phyloP scores from a whole-genome alignment of 352 stramenopile species.

The Aphanomyces cochlioides region DNA sequence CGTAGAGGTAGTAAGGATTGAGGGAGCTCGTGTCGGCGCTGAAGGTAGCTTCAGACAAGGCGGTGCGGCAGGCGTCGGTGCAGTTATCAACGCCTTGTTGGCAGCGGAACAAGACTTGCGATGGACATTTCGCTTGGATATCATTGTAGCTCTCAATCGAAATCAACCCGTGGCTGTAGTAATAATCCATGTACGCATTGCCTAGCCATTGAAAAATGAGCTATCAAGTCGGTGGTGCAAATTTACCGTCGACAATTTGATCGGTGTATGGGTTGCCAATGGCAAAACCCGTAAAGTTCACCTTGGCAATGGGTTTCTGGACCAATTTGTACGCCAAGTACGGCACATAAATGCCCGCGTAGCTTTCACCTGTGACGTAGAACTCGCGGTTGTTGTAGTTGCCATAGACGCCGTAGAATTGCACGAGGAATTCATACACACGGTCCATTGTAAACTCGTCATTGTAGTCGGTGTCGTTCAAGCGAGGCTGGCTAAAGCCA shows the following conservation, averaged over 20 bases:
- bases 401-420: conserved; percentile 58
- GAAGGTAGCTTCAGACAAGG: conserved; percentile 40
- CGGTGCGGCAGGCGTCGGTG: conserved; percentile 41
- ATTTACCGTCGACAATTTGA: conserved; percentile 20
- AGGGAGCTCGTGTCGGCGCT: conserved; percentile 45
- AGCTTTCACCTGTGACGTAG: conserved; percentile 40
- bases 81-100: conserved; percentile 51
- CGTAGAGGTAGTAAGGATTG: conserved; percentile 71
- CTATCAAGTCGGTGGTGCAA: neutral
- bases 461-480: conserved; percentile 43
- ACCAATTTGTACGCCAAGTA: conserved; percentile 11
- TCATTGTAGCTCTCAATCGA: conserved; percentile 54
- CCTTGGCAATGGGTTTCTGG: neutral
- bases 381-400: conserved; percentile 45
- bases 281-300: conserved; percentile 51
- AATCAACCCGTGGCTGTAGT: conserved; percentile 72
- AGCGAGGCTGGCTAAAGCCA: conserved; percentile 59
- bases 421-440: conserved; percentile 28
- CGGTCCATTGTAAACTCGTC: neutral
- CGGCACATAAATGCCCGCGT: conserved; percentile 38
- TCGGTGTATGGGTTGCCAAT: conserved; percentile 46
- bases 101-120: conserved; percentile 49
- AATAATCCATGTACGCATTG: conserved; percentile 33
- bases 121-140: conserved; percentile 51
- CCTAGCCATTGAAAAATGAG: conserved; percentile 29